These are phyloP conservation scores for Tieghemostelium lacteum DNA, from an alignment of 78 protist genomes.

Conservation along the genomic window DNA sequence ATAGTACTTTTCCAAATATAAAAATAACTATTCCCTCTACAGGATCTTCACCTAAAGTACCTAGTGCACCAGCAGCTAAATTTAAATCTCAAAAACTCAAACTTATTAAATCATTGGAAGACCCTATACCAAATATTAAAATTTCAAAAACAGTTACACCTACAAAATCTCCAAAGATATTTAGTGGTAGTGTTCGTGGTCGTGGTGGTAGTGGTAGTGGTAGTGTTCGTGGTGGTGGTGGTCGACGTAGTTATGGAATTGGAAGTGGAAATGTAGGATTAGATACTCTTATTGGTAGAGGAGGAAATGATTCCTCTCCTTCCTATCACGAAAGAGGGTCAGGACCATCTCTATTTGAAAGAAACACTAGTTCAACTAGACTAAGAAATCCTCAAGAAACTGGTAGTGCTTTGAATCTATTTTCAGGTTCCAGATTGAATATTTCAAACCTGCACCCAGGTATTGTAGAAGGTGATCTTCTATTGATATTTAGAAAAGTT, in stretches of 20 bases:
- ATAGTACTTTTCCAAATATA: not conserved
- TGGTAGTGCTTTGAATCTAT: conserved; percentile 1
- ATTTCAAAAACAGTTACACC: no score
- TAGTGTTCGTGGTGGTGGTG: conserved; percentile 12
- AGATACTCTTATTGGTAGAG: not conserved
- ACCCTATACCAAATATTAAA: not conserved
- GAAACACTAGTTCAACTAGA: not conserved
- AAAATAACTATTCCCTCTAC: not conserved
- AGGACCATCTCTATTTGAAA: conserved; percentile 24
- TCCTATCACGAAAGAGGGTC: not conserved
- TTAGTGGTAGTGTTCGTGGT: not conserved
- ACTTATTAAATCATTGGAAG: not conserved
- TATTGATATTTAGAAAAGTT: conserved; percentile 10
- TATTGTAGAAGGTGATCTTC: conserved; percentile 6
- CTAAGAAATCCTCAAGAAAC: not conserved
- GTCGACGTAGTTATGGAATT: not conserved
- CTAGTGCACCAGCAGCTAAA: not conserved
- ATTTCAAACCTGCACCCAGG: conserved; percentile 20
- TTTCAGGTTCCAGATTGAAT: conserved; percentile 38
- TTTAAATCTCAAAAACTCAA: no score
- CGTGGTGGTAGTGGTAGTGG: not conserved
- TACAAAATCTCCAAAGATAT: no score
- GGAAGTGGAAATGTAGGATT: no score
- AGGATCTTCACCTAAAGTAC: not conserved
- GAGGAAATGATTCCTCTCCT: not conserved